A percentile compares a stretch with the other conserved stretches of the same genome.
phyloP scores from a whole-genome alignment of 78 protist species.

The Protostelium mycophagum region DNA sequence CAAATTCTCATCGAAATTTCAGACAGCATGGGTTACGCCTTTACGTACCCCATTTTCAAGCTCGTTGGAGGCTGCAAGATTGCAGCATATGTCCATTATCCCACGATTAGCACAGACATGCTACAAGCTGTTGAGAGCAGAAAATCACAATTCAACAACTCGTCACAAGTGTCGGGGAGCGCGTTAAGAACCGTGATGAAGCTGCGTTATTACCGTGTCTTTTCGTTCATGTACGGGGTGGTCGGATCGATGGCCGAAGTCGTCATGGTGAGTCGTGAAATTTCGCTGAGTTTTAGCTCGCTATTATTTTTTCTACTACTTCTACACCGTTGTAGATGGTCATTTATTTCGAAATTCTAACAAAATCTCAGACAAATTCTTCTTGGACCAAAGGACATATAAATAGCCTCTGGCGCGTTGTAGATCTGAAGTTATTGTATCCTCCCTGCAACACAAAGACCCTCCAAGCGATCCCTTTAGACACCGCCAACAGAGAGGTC shows the following conservation, averaged over 20 bases:
- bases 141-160: slow-evolving; percentile 17
- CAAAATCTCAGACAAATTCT: slow-evolving; percentile 52
- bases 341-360: too few relatives aligned
- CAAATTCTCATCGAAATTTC: too few relatives aligned
- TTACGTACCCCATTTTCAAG: slow-evolving; percentile 69
- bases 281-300: too few relatives aligned
- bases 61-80: slow-evolving; percentile 52
- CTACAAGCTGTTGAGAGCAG: slow-evolving; percentile 11
- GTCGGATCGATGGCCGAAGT: slow-evolving; percentile 49
- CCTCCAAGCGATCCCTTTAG: neutral
- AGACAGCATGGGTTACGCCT: slow-evolving; percentile 88
- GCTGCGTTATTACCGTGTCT: slow-evolving; percentile 71
- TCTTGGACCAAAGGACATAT: slow-evolving; percentile 91
- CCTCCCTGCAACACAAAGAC: slow-evolving; percentile 73
- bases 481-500: neutral
- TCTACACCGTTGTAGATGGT: neutral
- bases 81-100: slow-evolving; percentile 89
- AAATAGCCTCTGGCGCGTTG: slow-evolving; percentile 28
- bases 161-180: slow-evolving; percentile 14
- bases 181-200: slow-evolving; percentile 16
- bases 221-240: slow-evolving; percentile 60
- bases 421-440: slow-evolving; percentile 15
- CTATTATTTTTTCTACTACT: too few relatives aligned
- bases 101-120: slow-evolving; percentile 82
- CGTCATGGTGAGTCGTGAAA: slow-evolving; percentile 41